A percentile compares a stretch with the other conserved stretches of the same genome.
These are phyloP conservation scores for Chytriomyces confervae DNA, from an alignment of 192 early-diverging fungal species.

Conservation along the genomic window DNA sequence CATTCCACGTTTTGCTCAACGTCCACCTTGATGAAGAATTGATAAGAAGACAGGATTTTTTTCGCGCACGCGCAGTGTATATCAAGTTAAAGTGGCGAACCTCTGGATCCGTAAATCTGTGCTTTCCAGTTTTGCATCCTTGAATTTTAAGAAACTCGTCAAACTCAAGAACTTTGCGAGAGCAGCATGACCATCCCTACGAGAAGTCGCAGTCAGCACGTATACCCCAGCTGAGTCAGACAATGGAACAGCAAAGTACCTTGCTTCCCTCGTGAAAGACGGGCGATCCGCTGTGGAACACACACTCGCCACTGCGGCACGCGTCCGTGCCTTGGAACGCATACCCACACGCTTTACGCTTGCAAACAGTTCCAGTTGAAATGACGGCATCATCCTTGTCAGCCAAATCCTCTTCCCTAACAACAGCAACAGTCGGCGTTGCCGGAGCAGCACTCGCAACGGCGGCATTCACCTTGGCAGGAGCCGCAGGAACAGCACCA, in stretches of 20 bases:
- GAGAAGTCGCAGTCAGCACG: background rate
- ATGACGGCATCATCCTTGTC: slow-evolving; percentile 81
- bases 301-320: slow-evolving; percentile 64
- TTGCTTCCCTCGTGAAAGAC: slow-evolving; percentile 99
- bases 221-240: background rate
- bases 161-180: slow-evolving; percentile 94
- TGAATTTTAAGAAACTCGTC: slow-evolving; percentile 96
- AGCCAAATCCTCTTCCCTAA: slow-evolving; percentile 71
- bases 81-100: background rate
- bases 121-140: slow-evolving; percentile 88
- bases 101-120: slow-evolving; percentile 77
- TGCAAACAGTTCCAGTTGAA: slow-evolving; percentile 76
- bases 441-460: slow-evolving; percentile 30
- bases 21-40: slow-evolving; percentile 14
- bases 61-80: background rate
- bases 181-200: slow-evolving; percentile 94
- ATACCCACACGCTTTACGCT: slow-evolving; percentile 78
- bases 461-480: slow-evolving; percentile 19
- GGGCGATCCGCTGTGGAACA: slow-evolving; percentile 86
- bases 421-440: slow-evolving; percentile 42
- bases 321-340: slow-evolving; percentile 64
- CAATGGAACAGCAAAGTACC: slow-evolving; percentile 33
- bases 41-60: background rate
- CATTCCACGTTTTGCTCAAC: slow-evolving; percentile 72
- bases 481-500: slow-evolving; percentile 35